phyloP scores from a whole-genome alignment of 495 filamentous ascomycete genomes.

The Daldinia concentrica region DNA sequence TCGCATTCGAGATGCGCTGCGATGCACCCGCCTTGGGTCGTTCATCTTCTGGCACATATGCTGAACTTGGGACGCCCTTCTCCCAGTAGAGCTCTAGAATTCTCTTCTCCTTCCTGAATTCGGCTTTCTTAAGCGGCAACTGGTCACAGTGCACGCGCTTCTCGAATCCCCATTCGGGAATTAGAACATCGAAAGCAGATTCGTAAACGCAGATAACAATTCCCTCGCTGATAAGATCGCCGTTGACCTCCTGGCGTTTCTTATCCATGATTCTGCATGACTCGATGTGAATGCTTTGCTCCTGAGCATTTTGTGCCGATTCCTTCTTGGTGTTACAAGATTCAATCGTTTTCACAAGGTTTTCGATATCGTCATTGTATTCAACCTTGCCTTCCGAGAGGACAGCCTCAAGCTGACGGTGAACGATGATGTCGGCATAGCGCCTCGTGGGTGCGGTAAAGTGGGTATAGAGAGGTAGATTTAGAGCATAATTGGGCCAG shows the following conservation, averaged over 20 bases:
- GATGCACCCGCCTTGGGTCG: conserved; percentile 80
- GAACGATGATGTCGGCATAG: conserved; percentile 93
- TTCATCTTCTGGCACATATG: conserved; percentile 97
- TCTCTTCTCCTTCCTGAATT: conserved; percentile 94
- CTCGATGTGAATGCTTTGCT: conserved; percentile 98
- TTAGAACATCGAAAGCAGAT: conserved; percentile 97
- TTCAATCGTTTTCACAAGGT: conserved; percentile 89
- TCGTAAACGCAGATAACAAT: conserved; percentile 98
- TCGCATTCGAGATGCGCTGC: conserved; percentile 74
- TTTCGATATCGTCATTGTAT: conserved; percentile 89
- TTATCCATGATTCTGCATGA: conserved; percentile 94
- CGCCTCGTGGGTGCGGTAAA: conserved; percentile 96
- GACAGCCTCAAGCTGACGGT: conserved; percentile 90
- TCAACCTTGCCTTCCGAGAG: conserved; percentile 84
- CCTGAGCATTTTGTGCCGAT: conserved; percentile 94
- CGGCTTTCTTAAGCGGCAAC: conserved; percentile 96
- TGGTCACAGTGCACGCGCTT: conserved; percentile 99
- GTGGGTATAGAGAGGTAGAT: conserved; percentile 94
- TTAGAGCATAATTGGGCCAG: conserved; percentile 88
- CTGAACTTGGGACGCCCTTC: conserved; percentile 96
- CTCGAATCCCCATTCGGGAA: conserved; percentile 98
- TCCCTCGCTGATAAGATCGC: conserved; percentile 95
- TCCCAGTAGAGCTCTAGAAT: conserved; percentile 98
- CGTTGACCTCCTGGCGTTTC: conserved; percentile 81
- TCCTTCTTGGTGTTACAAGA: conserved; percentile 99